Conservation (phyloP, 1,284 basidiomycete genomes). For the Macrocybe sp. region DNA sequence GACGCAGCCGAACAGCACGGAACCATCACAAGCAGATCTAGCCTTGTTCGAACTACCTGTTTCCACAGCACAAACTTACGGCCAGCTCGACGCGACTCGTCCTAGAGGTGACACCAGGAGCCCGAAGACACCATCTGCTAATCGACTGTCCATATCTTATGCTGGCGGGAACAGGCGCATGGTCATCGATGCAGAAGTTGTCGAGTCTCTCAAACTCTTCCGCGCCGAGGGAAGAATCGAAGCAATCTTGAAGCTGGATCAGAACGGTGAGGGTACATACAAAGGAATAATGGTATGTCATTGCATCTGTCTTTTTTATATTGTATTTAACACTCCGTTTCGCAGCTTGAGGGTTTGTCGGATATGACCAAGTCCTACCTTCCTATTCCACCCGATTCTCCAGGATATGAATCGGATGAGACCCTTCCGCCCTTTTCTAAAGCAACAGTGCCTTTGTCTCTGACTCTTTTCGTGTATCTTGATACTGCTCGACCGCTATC, state of each 20-base stretch:
- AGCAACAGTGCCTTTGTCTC: conserved; percentile 41
- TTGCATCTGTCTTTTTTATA: conserved; percentile 1
- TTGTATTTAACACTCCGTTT: conserved; percentile 9
- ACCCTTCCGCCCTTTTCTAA: conserved; percentile 69
- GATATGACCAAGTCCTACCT: conserved; percentile 67
- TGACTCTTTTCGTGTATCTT: conserved; percentile 63
- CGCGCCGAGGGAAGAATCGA: conserved; percentile 85
- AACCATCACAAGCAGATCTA: too few species aligned
- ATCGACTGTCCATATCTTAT: conserved; percentile 91
- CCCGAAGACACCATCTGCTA: conserved; percentile 53
- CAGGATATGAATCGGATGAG: conserved; percentile 38
- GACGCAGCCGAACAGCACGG: too few species aligned
- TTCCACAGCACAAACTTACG: too few species aligned
- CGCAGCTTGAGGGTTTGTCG: conserved; percentile 72
- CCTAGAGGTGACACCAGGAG: conserved; percentile 22
- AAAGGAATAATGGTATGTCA: conserved; percentile 70
- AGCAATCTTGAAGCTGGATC: conserved; percentile 59
- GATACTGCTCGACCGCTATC: conserved; percentile 86
- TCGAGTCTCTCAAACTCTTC: conserved; percentile 77
- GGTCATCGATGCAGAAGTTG: conserved; percentile 84
- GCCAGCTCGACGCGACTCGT: conserved; percentile 19
- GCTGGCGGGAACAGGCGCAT: conserved; percentile 83
- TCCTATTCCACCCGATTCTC: conserved; percentile 29
- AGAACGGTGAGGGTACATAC: conserved; percentile 49
- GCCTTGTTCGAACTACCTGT: too few species aligned